phyloP scores from a whole-genome alignment of 179 eudicot genomes.

The Amaranthus tricolor region DNA sequence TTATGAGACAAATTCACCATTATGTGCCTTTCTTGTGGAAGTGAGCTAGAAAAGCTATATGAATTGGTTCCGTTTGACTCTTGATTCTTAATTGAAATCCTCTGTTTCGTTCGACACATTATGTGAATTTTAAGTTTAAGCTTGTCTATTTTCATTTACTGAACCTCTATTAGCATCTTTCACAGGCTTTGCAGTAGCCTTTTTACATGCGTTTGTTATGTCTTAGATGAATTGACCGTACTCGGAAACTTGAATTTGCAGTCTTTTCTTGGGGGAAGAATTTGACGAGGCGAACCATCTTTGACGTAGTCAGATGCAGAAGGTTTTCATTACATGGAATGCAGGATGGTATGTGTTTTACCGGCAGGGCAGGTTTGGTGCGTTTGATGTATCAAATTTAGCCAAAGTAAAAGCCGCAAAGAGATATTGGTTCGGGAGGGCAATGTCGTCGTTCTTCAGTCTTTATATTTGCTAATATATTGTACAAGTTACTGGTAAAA shows the following conservation, averaged over 20 bases:
- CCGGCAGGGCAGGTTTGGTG: background rate
- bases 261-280: conserved; percentile 40
- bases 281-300: conserved; percentile 12
- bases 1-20: too few species aligned
- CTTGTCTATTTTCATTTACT: too few species aligned
- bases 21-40: too few species aligned
- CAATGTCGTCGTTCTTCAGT: background rate
- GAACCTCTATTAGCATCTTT: too few species aligned
- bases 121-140: too few species aligned
- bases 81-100: too few species aligned
- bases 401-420: conserved; percentile 6
- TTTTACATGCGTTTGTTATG: too few species aligned
- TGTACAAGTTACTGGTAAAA: background rate
- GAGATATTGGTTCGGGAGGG: background rate
- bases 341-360: background rate
- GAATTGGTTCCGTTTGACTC: too few species aligned
- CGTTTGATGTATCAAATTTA: background rate
- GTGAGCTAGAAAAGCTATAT: too few species aligned
- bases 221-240: background rate
- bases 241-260: conserved; percentile 20
- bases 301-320: background rate
- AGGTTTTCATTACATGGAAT: background rate
- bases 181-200: too few species aligned
- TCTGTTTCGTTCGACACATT: too few species aligned
- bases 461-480: background rate